A percentile compares a stretch with the other conserved stretches of the same genome.
These are phyloP conservation scores for Phanerochaete carnosa DNA, from an alignment of 768 basidiomycete species.

Conservation along the genomic window DNA sequence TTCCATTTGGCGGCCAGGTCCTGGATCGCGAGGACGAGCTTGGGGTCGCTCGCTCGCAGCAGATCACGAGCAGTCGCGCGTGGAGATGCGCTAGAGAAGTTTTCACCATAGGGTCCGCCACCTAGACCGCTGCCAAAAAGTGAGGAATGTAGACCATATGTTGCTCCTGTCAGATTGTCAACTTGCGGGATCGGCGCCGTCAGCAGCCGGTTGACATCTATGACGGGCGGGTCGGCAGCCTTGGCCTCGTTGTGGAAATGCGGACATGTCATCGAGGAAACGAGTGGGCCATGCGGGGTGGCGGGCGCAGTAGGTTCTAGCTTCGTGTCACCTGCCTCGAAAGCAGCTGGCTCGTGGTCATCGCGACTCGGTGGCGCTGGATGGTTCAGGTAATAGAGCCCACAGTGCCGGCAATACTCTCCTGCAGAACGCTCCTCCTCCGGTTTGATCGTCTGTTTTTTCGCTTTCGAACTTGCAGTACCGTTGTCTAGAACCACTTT, in stretches of 20 bases:
- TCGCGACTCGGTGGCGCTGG: conserved; percentile 1
- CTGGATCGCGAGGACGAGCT: conserved; percentile 21
- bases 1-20: conserved; percentile 8
- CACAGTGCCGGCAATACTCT: conserved; percentile 21
- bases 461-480: not conserved
- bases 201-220: conserved; percentile 7
- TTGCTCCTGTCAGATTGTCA: not conserved
- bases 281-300: not conserved
- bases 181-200: not conserved
- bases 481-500: not conserved
- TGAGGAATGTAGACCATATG: conserved; percentile 10
- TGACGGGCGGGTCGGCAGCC: conserved; percentile 1
- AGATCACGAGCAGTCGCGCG: conserved; percentile 17
- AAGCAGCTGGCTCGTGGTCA: not conserved
- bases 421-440: conserved; percentile 4
- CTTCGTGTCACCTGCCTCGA: not conserved
- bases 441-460: not conserved
- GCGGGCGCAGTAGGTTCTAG: not conserved
- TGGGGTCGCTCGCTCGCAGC: conserved; percentile 26
- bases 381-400: conserved; percentile 18
- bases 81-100: not conserved
- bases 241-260: conserved; percentile 7
- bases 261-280: conserved; percentile 7
- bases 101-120: not conserved
- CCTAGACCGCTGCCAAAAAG: conserved; percentile 11